phyloP scores from a whole-genome alignment of 2,329 filamentous ascomycete species.

The Aspergillus tubingensis region DNA sequence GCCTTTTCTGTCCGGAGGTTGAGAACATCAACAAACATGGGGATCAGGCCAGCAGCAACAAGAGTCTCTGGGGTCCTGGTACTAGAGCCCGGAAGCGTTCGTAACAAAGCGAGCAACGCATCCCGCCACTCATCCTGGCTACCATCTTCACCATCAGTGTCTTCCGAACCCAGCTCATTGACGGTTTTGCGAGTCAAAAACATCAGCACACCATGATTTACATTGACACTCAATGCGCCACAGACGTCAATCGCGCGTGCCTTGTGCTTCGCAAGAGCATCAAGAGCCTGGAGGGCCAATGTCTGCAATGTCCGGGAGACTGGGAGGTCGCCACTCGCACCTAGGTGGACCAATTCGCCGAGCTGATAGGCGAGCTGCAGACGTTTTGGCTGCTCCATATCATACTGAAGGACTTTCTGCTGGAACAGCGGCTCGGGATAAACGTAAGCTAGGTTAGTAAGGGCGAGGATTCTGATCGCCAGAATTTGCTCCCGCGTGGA shows the following conservation, averaged over 20 bases:
- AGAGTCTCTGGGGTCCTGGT: constrained; percentile 78
- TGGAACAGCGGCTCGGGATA: constrained; percentile 80
- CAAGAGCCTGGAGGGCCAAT: constrained; percentile 76
- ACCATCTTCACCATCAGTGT: constrained; percentile 60
- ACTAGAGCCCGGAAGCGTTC: constrained; percentile 72
- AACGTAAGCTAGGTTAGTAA: constrained; percentile 89
- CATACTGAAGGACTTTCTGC: constrained; percentile 81
- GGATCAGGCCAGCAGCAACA: constrained; percentile 84
- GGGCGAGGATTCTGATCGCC: constrained; percentile 77
- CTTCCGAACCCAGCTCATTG: constrained; percentile 70
- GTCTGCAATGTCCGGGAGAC: constrained; percentile 79
- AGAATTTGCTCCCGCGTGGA: constrained; percentile 74
- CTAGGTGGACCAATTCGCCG: constrained; percentile 85
- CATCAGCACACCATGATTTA: constrained; percentile 92
- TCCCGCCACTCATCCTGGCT: constrained; percentile 86
- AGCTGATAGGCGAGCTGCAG: constrained; percentile 91
- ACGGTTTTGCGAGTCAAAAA: constrained; percentile 92
- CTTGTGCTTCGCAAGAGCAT: constrained; percentile 80
- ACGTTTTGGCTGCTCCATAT: constrained; percentile 83
- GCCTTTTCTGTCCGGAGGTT: constrained; percentile 79
- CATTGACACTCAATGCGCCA: constrained; percentile 88
- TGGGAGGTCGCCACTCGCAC: constrained; percentile 65
- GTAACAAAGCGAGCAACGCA: constrained; percentile 81
- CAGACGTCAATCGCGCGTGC: constrained; percentile 78
- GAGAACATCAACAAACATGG: constrained; percentile 85